These are phyloP conservation scores for Backusella westeae DNA, from an alignment of 192 early-diverging fungal species.

Conservation along the genomic window DNA sequence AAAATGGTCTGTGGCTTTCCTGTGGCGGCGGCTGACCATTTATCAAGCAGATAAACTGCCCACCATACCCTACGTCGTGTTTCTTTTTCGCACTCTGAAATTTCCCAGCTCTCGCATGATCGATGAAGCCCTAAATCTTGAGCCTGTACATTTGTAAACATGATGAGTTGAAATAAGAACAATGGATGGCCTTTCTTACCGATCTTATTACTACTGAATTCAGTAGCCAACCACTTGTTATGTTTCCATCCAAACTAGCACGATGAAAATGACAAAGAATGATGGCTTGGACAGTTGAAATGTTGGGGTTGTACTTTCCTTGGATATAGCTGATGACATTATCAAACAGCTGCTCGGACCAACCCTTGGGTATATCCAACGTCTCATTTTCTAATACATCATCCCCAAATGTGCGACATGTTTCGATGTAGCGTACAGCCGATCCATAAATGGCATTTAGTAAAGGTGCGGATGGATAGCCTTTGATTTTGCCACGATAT, in stretches of 20 bases:
- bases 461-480: slow-evolving; percentile 27
- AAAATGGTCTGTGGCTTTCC: slow-evolving; percentile 53
- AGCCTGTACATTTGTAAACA: slow-evolving; percentile 32
- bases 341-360: slow-evolving; percentile 28
- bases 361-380: slow-evolving; percentile 19
- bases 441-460: slow-evolving; percentile 30
- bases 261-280: slow-evolving; percentile 30
- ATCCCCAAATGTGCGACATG: slow-evolving; percentile 16
- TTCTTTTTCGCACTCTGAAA: slow-evolving; percentile 56
- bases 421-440: slow-evolving; percentile 31
- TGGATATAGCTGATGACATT: slow-evolving; percentile 18
- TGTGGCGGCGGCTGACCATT: slow-evolving; percentile 60
- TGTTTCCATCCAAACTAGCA: slow-evolving; percentile 20
- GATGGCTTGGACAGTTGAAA: slow-evolving; percentile 25
- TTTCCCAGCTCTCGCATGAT: slow-evolving; percentile 53
- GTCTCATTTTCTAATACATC: neutral
- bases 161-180: no score
- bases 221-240: slow-evolving; percentile 24
- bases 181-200: neutral
- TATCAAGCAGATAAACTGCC: slow-evolving; percentile 68
- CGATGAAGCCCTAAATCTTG: slow-evolving; percentile 79
- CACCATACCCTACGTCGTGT: slow-evolving; percentile 75
- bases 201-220: slow-evolving; percentile 12
- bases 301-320: slow-evolving; percentile 14
- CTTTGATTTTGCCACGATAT: slow-evolving; percentile 20